Evolutionary conservation across 345 rosid genomes (phyloP).

Genomic region (Bruguiera gymnorhiza): DNA sequence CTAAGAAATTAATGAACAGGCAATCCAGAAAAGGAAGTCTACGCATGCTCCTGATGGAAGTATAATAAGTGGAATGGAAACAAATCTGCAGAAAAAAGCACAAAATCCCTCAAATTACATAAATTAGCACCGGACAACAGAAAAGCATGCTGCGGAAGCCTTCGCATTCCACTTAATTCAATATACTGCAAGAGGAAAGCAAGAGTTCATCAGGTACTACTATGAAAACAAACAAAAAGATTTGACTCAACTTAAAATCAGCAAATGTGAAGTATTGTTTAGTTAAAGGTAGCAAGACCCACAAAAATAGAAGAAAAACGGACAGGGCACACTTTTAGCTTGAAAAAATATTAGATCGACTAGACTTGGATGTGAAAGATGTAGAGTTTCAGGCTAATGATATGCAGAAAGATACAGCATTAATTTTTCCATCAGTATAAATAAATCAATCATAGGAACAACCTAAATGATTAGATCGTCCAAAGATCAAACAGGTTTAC

Average conservation of each 20-base stretch:
- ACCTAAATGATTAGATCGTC: no score
- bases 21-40: not conserved
- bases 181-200: slow-evolving; percentile 20
- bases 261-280: no score
- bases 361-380: no score
- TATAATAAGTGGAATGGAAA: not conserved
- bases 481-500: no score
- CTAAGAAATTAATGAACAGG: not conserved
- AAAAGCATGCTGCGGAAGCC: slow-evolving; percentile 6
- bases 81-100: not conserved
- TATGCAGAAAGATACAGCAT: no score
- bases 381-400: not conserved
- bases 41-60: not conserved
- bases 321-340: no score
- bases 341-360: no score
- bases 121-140: slow-evolving; percentile 3
- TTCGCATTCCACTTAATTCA: slow-evolving; percentile 11
- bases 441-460: no score
- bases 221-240: not conserved
- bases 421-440: no score
- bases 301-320: no score
- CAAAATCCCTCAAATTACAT: not conserved
- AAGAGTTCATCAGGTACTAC: slow-evolving; percentile 6
- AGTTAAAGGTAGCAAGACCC: no score
- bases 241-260: no score